Evolutionary conservation across 208 protist genomes (phyloP).

Genomic region (Acanthamoeba quina): DNA sequence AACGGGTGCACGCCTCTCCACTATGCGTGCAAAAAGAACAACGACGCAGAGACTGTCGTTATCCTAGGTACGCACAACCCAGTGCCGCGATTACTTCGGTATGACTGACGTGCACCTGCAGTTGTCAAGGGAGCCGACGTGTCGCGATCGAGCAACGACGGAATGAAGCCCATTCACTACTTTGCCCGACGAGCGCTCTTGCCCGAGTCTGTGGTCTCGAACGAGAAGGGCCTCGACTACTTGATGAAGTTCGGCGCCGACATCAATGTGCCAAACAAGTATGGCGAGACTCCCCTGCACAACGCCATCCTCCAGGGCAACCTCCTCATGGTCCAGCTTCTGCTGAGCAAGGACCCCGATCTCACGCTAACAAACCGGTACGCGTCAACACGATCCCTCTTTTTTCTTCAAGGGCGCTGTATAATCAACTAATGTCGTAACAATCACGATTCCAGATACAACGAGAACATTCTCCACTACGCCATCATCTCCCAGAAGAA

Average conservation of each 20-base stretch:
- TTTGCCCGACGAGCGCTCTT: slow-evolving; percentile 1
- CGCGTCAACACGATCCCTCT: neutral
- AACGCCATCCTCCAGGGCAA: slow-evolving; percentile 11
- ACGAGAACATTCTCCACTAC: slow-evolving; percentile 38
- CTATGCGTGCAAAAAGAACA: slow-evolving; percentile 44
- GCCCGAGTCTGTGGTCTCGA: slow-evolving; percentile 9
- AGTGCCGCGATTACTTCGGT: neutral
- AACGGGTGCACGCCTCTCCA: slow-evolving; percentile 60
- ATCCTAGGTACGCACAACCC: neutral
- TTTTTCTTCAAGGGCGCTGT: neutral
- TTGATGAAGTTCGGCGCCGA: slow-evolving; percentile 27
- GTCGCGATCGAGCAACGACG: slow-evolving; percentile 12
- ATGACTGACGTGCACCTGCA: neutral
- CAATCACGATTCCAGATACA: neutral
- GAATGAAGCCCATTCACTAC: slow-evolving; percentile 58
- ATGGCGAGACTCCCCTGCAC: slow-evolving; percentile 45
- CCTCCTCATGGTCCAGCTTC: neutral
- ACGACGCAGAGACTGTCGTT: slow-evolving; percentile 1
- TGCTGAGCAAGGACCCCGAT: slow-evolving; percentile 5
- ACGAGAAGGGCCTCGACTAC: slow-evolving; percentile 28
- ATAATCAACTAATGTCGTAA: neutral
- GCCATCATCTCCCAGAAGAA: slow-evolving; percentile 5
- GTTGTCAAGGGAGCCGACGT: slow-evolving; percentile 46
- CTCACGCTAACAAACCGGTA: neutral
- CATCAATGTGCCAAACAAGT: slow-evolving; percentile 57